Evolutionary conservation across 768 basidiomycete species (phyloP), one percentile per base, ranked within the genome.

Genomic region (Xanthoconium stramineum): DNA sequence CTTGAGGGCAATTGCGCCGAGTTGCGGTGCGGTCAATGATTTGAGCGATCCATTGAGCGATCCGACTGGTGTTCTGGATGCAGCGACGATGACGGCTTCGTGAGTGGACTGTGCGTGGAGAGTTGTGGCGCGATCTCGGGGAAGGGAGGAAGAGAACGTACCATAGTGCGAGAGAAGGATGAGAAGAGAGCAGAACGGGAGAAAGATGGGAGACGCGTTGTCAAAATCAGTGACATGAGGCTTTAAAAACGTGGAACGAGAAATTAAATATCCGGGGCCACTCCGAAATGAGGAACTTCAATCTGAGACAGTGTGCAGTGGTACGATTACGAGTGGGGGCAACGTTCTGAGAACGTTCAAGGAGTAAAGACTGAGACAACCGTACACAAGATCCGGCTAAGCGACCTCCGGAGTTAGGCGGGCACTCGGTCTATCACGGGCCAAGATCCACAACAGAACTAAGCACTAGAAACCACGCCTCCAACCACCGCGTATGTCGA

Each of bases 81-180:
- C 95, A 65, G 91, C 85, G 65, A 97, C 89, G 76, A 98, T 96
- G 77, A 94, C 92, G 57, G 84, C 89, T 87, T 94, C 88, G 77
- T 86, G 83, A 53, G 82, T 75, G 52, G 71, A 72, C 72, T 74
- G 62, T 1, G 14, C n/a, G 36, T 47, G 33, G 35, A 28, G 33
- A 53, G 38, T 61, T 44, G 50, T 37, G 11, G n/a, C 12, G 13
- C 28, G 1, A 13, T 24, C 20, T n/a, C 32, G 30, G 29, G 9
- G 37, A 39, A 29, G 40, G 33, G 28, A 15, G 39, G 33, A 36
- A 20, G 29, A 49, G 48, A 47, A 71, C 73, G 33, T 57, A 83
- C 84, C 84, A 86, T 85, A 47, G 78, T 62, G 64, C 83, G 81
- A 46, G 65, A 55, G 20, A 60, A 65, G 55, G 64, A 66, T 24